Evolutionary conservation across 495 filamentous ascomycete genomes (phyloP).

Genomic region (Trichocladium uniseriatum): DNA sequence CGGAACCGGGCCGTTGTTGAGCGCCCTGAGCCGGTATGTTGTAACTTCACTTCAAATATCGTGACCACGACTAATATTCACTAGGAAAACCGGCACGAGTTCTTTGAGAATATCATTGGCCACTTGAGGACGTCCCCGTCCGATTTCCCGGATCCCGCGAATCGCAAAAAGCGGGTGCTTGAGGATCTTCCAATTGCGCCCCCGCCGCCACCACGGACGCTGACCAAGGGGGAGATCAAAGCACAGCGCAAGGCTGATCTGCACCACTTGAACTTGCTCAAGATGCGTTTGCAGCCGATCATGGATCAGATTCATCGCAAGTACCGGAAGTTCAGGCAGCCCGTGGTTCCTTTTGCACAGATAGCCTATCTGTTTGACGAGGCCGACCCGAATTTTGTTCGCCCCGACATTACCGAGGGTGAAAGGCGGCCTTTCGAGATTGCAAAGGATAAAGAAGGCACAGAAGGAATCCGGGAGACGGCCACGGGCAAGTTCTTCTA

Average conservation of each 20-base stretch:
- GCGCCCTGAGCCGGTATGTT: constrained; percentile 51
- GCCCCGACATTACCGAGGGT: constrained; percentile 59
- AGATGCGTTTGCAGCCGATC: constrained; percentile 77
- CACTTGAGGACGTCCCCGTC: constrained; percentile 67
- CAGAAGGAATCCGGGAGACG: constrained; percentile 56
- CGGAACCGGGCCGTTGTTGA: constrained; percentile 61
- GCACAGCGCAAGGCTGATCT: constrained; percentile 73
- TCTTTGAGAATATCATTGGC: constrained; percentile 61
- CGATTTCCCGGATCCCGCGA: constrained; percentile 77
- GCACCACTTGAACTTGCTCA: constrained; percentile 70
- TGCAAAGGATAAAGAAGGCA: constrained; percentile 63
- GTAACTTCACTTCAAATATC: background rate
- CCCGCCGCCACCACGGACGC: constrained; percentile 49
- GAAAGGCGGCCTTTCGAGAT: constrained; percentile 65
- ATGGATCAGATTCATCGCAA: constrained; percentile 88
- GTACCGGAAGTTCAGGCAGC: constrained; percentile 74
- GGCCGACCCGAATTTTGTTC: constrained; percentile 67
- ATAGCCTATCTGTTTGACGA: constrained; percentile 79
- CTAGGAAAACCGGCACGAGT: constrained; percentile 57
- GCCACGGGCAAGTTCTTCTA: constrained; percentile 78
- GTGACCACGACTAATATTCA: constrained; percentile 23
- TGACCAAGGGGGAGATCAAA: constrained; percentile 69
- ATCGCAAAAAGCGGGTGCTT: constrained; percentile 75
- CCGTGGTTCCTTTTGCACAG: constrained; percentile 60
- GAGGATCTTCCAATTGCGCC: constrained; percentile 68